Percentiles rank a stretch among this genome's conserved stretches.
Conservation (phyloP, 2,329 filamentous ascomycete species). For the Aspergillus fructus region DNA sequence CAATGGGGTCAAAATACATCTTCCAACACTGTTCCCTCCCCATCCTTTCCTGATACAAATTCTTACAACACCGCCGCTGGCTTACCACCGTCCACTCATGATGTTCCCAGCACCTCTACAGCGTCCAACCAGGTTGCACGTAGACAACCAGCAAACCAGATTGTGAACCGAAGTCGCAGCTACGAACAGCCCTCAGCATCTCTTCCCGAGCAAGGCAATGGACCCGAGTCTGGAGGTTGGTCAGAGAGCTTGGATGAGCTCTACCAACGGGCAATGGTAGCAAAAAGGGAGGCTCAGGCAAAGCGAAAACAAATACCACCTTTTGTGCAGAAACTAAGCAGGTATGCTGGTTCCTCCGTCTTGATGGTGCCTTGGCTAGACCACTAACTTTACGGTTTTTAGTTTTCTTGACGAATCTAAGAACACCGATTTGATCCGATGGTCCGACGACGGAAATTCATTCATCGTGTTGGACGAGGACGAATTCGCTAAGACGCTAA, state of each 20-base stretch:
- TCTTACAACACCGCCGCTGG: slow-evolving; percentile 29
- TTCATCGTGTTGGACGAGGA: slow-evolving; percentile 97
- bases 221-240: slow-evolving; percentile 41
- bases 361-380: background rate
- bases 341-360: slow-evolving; percentile 58
- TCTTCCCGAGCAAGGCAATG: slow-evolving; percentile 29
- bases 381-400: slow-evolving; percentile 14
- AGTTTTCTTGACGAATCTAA: slow-evolving; percentile 93
- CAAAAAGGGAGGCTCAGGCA: slow-evolving; percentile 81
- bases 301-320: slow-evolving; percentile 96
- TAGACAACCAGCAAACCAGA: slow-evolving; percentile 38
- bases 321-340: slow-evolving; percentile 97
- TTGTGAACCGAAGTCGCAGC: slow-evolving; percentile 37
- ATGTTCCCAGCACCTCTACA: slow-evolving; percentile 49
- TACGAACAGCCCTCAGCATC: slow-evolving; percentile 37
- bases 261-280: slow-evolving; percentile 74
- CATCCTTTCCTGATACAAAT: slow-evolving; percentile 43
- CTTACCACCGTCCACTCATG: slow-evolving; percentile 52
- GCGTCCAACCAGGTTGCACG: slow-evolving; percentile 44
- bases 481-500: slow-evolving; percentile 72
- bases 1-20: slow-evolving; percentile 54
- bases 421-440: slow-evolving; percentile 92
- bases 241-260: slow-evolving; percentile 71
- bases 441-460: slow-evolving; percentile 94
- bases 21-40: slow-evolving; percentile 25